A percentile compares a stretch with the other conserved stretches of the same genome.
phyloP scores from a whole-genome alignment of 2,329 filamentous ascomycete genomes.

The Exophiala bonariae region DNA sequence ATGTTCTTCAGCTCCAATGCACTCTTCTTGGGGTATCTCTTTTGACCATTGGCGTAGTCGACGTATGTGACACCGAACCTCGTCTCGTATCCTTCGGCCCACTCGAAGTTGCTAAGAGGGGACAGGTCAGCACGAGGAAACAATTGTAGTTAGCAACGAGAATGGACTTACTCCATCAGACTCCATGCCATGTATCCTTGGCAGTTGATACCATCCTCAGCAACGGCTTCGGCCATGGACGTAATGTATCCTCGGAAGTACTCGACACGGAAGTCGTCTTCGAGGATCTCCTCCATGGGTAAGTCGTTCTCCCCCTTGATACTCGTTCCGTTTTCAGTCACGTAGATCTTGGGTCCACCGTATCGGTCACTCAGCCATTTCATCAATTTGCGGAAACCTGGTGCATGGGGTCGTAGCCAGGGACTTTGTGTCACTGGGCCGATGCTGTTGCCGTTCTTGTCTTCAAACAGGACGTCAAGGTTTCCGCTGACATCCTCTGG shows the following conservation, averaged over 20 bases:
- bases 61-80: constrained; percentile 82
- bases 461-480: constrained; percentile 69
- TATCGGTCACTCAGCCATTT: constrained; percentile 78
- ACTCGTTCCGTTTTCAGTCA: constrained; percentile 86
- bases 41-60: constrained; percentile 77
- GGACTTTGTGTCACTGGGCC: constrained; percentile 79
- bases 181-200: constrained; percentile 84
- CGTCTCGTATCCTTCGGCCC: constrained; percentile 88
- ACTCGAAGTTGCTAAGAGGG: constrained; percentile 77
- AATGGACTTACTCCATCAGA: constrained; percentile 70
- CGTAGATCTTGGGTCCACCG: constrained; percentile 73
- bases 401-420: constrained; percentile 75
- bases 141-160: constrained; percentile 12
- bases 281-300: constrained; percentile 61
- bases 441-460: constrained; percentile 71
- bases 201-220: constrained; percentile 74
- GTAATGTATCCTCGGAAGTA: constrained; percentile 78
- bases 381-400: constrained; percentile 75
- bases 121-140: no score
- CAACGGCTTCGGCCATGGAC: constrained; percentile 72
- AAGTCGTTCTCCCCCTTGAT: constrained; percentile 81
- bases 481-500: constrained; percentile 73
- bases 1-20: constrained; percentile 69
- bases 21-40: constrained; percentile 81
- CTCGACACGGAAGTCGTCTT: constrained; percentile 78